phyloP scores from a whole-genome alignment of 306 rosid species.

The Gastrolobium bilobum region DNA sequence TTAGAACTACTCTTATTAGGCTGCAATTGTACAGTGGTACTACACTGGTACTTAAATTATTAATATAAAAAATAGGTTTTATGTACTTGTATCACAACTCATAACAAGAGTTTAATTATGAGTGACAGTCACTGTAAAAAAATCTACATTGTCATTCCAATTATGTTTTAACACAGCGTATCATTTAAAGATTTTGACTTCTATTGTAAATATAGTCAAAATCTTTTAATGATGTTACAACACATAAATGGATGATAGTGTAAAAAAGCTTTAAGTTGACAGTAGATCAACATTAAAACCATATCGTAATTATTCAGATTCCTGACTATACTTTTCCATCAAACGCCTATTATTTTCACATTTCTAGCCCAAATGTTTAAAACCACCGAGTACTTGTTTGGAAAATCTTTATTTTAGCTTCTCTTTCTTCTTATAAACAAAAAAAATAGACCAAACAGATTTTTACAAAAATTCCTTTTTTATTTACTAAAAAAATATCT shows the following conservation, averaged over 20 bases:
- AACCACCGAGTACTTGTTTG: background rate
- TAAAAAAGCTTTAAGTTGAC: background rate
- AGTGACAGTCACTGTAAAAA: background rate
- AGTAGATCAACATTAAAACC: background rate
- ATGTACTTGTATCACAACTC: background rate
- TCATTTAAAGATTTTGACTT: background rate
- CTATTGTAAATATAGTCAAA: background rate
- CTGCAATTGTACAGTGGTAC: background rate
- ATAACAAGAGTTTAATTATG: background rate
- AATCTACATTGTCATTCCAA: background rate
- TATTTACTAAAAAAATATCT: no score
- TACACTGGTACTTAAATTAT: background rate
- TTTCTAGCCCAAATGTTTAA: background rate
- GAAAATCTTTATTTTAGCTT: no score
- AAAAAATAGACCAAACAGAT: no score
- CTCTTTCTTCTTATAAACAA: no score
- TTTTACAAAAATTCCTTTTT: no score
- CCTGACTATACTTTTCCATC: background rate
- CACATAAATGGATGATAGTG: background rate
- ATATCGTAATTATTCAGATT: slow-evolving; percentile 4
- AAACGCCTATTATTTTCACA: slow-evolving; percentile 1
- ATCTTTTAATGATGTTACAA: background rate
- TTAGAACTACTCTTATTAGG: background rate
- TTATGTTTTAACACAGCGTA: background rate
- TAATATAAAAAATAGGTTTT: background rate